These are phyloP conservation scores for Hyphopichia pseudoburtonii DNA, from an alignment of 1,139 yeast species.

Conservation along the genomic window DNA sequence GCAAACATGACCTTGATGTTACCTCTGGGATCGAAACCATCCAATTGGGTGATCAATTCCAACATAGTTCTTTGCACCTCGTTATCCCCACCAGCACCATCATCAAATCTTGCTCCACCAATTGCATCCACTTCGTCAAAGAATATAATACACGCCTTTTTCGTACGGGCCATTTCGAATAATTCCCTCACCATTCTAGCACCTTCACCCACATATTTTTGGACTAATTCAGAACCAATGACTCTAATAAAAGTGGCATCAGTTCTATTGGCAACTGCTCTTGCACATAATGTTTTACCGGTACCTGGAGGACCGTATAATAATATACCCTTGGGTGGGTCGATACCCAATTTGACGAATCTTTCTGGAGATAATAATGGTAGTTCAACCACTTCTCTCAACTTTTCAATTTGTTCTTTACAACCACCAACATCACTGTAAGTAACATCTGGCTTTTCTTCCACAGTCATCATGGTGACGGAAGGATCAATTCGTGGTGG, in stretches of 20 bases:
- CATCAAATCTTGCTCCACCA: slow-evolving; percentile 98
- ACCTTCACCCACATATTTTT: slow-evolving; percentile 98
- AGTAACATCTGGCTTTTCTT: slow-evolving; percentile 93
- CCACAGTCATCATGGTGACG: slow-evolving; percentile 99
- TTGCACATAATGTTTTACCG: slow-evolving; percentile 95
- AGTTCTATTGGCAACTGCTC: slow-evolving; percentile 98
- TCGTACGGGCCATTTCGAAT: slow-evolving; percentile 97
- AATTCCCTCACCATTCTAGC: slow-evolving; percentile 98
- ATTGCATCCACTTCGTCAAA: slow-evolving; percentile 98
- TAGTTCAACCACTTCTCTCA: slow-evolving; percentile 94
- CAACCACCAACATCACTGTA: slow-evolving; percentile 96
- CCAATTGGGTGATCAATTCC: slow-evolving; percentile 94
- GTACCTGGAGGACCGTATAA: slow-evolving; percentile 99
- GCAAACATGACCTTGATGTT: slow-evolving; percentile 99
- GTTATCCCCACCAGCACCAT: slow-evolving; percentile 99
- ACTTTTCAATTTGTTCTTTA: slow-evolving; percentile 94
- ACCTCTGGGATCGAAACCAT: slow-evolving; percentile 98
- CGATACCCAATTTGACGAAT: slow-evolving; percentile 93
- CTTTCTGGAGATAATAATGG: slow-evolving; percentile 94
- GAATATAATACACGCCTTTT: slow-evolving; percentile 93
- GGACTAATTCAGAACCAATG: slow-evolving; percentile 96
- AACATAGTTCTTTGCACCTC: slow-evolving; percentile 99
- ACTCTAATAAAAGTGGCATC: slow-evolving; percentile 98
- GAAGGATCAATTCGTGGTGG: slow-evolving; percentile 98
- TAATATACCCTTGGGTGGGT: slow-evolving; percentile 96